Evolutionary conservation across 2,329 filamentous ascomycete species (phyloP), one percentile per base, ranked within the genome.

Genomic region (Penicillium italicum): DNA sequence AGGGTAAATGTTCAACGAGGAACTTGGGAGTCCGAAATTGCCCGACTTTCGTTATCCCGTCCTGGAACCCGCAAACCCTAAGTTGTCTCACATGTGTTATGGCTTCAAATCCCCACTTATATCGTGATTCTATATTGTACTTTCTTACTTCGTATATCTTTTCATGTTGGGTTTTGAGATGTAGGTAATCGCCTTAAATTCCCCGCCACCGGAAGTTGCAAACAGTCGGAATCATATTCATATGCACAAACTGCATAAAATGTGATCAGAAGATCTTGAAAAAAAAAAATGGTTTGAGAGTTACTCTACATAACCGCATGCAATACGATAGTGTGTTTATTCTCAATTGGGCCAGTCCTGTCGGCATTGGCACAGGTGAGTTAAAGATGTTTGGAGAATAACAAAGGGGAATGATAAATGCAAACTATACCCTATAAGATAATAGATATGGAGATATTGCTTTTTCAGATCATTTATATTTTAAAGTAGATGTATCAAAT

Each of bases 21-120:
- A 62, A 52, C 55, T 49, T 50, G 56, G 55, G 55, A 42, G 54
- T 56, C 67, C 66, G 66, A 60, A 62, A 62, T 48, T 60, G 57
- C 61, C 67, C 67, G 67, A 65, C 31, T 40, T 54, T 54, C 42
- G 33, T 16, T 6, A 5, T 34, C n/a, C 36, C 49, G 48, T 45
- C 36, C 34, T 41, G 20, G 36, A 41, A 22, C 34, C 28, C 12
- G 12, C 24, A 53, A 48, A 50, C 14, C 18, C 36, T 49, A 1
- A 16, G 1, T 24, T 43, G 48, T 49, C 46, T 49, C 46, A 41
- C 33, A 18, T 36, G 9, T 4, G n/a, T 40, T 22, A 10, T 18
- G 7, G 12, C n/a, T 31, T 10, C 1, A 24, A 24, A 24, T 33
- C 8, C 8, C 14, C 28, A 14, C 40, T 28, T 7, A 10, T n/a